Evolutionary conservation across 129 eudicot genomes (phyloP), one percentile per base, ranked within the genome.

Genomic region (Sambucus nigra): DNA sequence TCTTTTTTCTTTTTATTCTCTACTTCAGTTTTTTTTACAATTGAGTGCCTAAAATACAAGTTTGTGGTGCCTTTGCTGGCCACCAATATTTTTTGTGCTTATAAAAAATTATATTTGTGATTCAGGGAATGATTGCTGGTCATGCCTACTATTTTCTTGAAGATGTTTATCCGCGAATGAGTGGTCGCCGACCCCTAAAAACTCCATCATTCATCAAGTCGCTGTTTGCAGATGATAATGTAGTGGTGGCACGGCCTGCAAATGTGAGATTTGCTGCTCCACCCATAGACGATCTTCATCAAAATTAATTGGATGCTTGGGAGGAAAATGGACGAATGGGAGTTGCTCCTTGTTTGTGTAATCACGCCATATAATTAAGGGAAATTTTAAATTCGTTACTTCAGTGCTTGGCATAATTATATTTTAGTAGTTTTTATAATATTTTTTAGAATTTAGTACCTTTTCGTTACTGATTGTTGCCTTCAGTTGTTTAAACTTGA

Each of bases 91-190:
- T 10, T 58, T 45, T 32, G 13, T 23, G 47, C 20, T 26, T 25
- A 42, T 59, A 16, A 16, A 2, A 12, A 44, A 47, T 41, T n/a
- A 41, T 51, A 3, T 25, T 66, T 50, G 52, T 35, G 39, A 18
- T 61, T 52, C 73, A 85, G 98, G 98, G 98, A 27, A 85, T 91
- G 98, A 82, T 91, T 14, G 98, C 94, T 14, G 98, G 98, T 2
- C 98, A 91, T 60, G 95, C 98, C 33, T 91, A 91, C 75, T 91
- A 91, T 59, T 91, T 85, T 38, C 86, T 91, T 20, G 95, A 86
- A 74, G 95, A 86, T 12, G 94, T 91, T 23, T 91, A 91, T 59
- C 98, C 98, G 7, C 73, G 71, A 50, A 85, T 91, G 95, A 85
- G 89, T 5, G 94, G 95, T 21, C 80, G 98, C 0, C 77, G 94